Evolutionary conservation across 2,329 filamentous ascomycete genomes (phyloP).

Genomic region (Macrophomina tecta): DNA sequence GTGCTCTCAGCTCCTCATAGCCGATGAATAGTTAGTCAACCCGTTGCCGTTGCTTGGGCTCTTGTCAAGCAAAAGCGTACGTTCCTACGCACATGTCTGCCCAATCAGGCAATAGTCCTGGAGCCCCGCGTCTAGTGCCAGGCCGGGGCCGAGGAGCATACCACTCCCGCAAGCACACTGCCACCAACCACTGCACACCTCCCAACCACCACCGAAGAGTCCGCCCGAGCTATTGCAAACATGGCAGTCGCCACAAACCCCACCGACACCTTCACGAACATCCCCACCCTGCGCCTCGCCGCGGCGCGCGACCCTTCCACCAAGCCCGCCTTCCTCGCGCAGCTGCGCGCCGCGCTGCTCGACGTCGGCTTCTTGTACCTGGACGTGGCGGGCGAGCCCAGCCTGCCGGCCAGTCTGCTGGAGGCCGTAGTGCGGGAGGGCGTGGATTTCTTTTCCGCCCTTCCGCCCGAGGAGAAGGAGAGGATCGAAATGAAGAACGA

Average conservation of each 20-base stretch:
- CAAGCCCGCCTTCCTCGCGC: conserved; percentile 73
- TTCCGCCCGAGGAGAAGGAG: conserved; percentile 78
- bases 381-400: conserved; percentile 68
- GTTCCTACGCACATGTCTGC: too few relatives aligned
- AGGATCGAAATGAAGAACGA: conserved; percentile 59
- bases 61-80: too few relatives aligned
- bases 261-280: conserved; percentile 65
- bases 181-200: too few relatives aligned
- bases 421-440: conserved; percentile 70
- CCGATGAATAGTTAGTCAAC: too few relatives aligned
- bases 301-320: conserved; percentile 67
- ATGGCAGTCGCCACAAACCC: not conserved
- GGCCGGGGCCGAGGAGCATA: too few relatives aligned
- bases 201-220: not conserved
- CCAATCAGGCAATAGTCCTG: too few relatives aligned
- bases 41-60: too few relatives aligned
- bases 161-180: too few relatives aligned
- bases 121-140: too few relatives aligned
- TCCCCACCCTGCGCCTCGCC: conserved; percentile 79
- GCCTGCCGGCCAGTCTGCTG: conserved; percentile 69
- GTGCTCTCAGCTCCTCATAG: too few relatives aligned
- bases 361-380: conserved; percentile 91
- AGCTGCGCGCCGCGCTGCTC: conserved; percentile 76
- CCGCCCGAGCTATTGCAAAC: not conserved
- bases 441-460: conserved; percentile 70